A percentile compares a stretch with the other conserved stretches of the same genome.
Conservation (phyloP, 352 stramenopile species). For the Globisporangium viniferum region DNA sequence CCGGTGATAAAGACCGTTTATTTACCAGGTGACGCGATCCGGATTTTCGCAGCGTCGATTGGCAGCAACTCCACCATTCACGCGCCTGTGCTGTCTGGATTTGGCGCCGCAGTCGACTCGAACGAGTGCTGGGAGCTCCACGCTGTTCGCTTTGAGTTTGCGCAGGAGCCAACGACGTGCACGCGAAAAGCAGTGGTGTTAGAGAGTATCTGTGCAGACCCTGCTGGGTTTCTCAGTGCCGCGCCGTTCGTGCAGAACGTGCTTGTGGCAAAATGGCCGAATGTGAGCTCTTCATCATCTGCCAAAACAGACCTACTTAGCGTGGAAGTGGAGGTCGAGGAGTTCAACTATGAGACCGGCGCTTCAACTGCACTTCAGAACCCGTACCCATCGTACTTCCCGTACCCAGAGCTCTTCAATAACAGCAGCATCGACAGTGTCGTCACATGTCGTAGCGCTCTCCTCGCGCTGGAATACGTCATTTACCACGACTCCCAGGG, state of each 20-base stretch:
- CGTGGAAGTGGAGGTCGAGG: conserved; percentile 18
- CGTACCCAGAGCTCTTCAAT: conserved; percentile 9
- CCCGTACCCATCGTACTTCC: conserved; percentile 28
- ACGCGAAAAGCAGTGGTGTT: conserved; percentile 13
- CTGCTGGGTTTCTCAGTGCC: conserved; percentile 13
- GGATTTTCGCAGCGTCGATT: conserved; percentile 21
- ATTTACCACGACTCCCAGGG: conserved; percentile 32
- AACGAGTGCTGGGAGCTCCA: conserved; percentile 27
- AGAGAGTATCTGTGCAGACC: conserved; percentile 9
- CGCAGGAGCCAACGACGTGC: conserved; percentile 14
- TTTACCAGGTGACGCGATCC: conserved; percentile 30
- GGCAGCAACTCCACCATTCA: conserved; percentile 4
- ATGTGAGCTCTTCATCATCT: conserved; percentile 10
- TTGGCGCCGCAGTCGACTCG: conserved; percentile 15
- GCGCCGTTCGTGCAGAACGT: conserved; percentile 21
- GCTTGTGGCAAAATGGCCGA: conserved; percentile 22
- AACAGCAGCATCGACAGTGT: conserved; percentile 1
- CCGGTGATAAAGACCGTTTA: conserved; percentile 14
- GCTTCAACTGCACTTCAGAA: background rate
- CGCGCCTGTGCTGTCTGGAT: conserved; percentile 23
- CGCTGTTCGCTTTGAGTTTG: conserved; percentile 25
- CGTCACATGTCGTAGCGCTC: conserved; percentile 21
- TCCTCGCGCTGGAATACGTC: conserved; percentile 24
- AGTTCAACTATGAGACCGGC: conserved; percentile 15
- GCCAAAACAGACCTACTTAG: conserved; percentile 1